These are phyloP conservation scores for Juncus effusus DNA, from an alignment of 176 grass and related monocot species.

Conservation along the genomic window DNA sequence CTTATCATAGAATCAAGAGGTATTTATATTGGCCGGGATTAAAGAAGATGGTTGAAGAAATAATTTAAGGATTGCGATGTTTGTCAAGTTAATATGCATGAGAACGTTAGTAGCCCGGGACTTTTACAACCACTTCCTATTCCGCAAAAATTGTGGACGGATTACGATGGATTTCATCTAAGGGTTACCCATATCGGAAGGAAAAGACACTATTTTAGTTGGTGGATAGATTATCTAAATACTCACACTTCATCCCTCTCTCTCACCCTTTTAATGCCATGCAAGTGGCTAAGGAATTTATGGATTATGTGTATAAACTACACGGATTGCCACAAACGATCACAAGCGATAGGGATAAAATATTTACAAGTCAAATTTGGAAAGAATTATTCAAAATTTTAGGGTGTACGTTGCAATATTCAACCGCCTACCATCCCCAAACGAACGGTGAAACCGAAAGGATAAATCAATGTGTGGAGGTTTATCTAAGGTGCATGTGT, in stretches of 20 bases:
- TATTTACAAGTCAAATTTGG: too few species aligned
- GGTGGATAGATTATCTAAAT: not conserved
- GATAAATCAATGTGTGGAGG: too few species aligned
- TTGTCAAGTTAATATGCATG: not conserved
- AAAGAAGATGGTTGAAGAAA: not conserved
- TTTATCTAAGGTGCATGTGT: too few species aligned
- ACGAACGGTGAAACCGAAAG: too few species aligned
- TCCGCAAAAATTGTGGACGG: not conserved
- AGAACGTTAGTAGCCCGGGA: not conserved
- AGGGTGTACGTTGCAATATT: too few species aligned
- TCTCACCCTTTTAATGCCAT: not conserved
- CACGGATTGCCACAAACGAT: conserved; percentile 11
- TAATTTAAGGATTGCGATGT: not conserved
- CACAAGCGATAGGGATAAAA: too few species aligned
- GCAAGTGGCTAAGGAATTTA: not conserved
- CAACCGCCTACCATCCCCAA: too few species aligned
- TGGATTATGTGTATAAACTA: not conserved
- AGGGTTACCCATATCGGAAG: not conserved
- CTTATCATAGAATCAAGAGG: not conserved
- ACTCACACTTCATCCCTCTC: not conserved
- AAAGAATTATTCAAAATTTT: too few species aligned
- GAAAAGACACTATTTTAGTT: not conserved
- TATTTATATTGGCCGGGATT: not conserved
- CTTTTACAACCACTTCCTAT: not conserved
- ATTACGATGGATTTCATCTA: not conserved